These are phyloP conservation scores for Amylocystis lapponica DNA, from an alignment of 768 basidiomycete genomes.

Conservation along the genomic window DNA sequence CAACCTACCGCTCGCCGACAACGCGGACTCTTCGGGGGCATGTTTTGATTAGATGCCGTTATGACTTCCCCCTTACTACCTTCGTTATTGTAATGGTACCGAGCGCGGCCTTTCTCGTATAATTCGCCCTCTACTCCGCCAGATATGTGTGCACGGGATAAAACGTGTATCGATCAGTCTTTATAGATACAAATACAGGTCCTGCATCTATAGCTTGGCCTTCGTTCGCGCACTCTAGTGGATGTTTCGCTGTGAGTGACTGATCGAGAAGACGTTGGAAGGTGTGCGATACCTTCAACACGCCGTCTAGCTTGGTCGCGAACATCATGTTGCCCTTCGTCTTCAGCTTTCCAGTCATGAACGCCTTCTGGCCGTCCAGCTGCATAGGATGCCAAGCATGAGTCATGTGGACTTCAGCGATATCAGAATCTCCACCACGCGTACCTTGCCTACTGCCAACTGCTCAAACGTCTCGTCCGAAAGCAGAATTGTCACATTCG, in stretches of 20 bases:
- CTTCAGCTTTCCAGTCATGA: constrained; percentile 94
- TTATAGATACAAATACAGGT: not conserved
- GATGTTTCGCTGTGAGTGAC: not conserved
- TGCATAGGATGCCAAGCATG: constrained; percentile 21
- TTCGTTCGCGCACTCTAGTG: constrained; percentile 18
- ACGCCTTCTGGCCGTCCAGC: constrained; percentile 91
- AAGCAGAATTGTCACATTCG: constrained; percentile 79
- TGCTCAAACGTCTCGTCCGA: constrained; percentile 70
- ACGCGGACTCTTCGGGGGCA: constrained; percentile 72
- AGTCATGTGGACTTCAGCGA: too few relatives aligned
- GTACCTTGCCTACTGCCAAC: constrained; percentile 68
- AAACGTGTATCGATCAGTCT: constrained; percentile 1
- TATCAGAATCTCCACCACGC: too few relatives aligned
- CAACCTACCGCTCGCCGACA: constrained; percentile 68
- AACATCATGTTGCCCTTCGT: constrained; percentile 91
- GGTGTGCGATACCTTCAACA: constrained; percentile 81
- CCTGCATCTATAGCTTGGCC: constrained; percentile 13
- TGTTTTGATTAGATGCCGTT: constrained; percentile 38
- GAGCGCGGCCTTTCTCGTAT: not conserved
- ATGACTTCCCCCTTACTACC: not conserved
- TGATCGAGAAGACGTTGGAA: not conserved
- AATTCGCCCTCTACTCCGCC: constrained; percentile 1
- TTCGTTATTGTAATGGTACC: constrained; percentile 1
- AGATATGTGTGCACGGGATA: not conserved
- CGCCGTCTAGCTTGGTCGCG: constrained; percentile 80